Evolutionary conservation across 1,139 yeast genomes (phyloP), one percentile per base, ranked within the genome.

Genomic region (Hansenula anomala): DNA sequence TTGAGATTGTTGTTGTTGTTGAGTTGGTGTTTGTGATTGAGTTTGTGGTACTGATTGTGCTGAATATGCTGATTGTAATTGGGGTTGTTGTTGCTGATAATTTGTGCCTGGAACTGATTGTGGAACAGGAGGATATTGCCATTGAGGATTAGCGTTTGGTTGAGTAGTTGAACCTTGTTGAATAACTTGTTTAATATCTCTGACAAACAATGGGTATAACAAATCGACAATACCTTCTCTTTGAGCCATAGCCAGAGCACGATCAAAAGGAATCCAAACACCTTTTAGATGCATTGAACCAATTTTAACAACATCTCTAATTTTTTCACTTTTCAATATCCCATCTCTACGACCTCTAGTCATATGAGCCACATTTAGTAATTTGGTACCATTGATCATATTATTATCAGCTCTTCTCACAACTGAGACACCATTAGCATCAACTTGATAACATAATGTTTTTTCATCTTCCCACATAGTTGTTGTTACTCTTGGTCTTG

Each of bases 391-490:
- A 60, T 90, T 90, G 54, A 90, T 86, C 95, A 89, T 87, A 51
- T 77, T 75, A 60, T 90, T 89, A 60, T 90, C 95, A 34, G 95
- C 97, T 53, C 97, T 75, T 51, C 97, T 75, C 27, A 92, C 96
- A 26, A 90, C 97, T 18, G 88, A 75, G 39, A 89, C 90, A 41
- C 90, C 89, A 53, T 87, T 83, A 39, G 95, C 95, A 56, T 89
- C 97, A 25, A 90, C 97, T 63, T 90, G 97, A 66, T 89, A 90
- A 60, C 97, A 92, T 38, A 89, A 64, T 0, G 97, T 90, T 52
- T 88, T 85, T 58, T 90, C 97, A 59, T 90, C 97, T 61, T 90
- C 97, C 97, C 97, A 90, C 80, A 88, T 78, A 10, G 97, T 88
- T 19, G 97, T 89, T 38, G 96, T 87, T 47, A 90, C 94, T 50